Conservation (phyloP, 306 rosid genomes). For the Purshia tridentata region DNA sequence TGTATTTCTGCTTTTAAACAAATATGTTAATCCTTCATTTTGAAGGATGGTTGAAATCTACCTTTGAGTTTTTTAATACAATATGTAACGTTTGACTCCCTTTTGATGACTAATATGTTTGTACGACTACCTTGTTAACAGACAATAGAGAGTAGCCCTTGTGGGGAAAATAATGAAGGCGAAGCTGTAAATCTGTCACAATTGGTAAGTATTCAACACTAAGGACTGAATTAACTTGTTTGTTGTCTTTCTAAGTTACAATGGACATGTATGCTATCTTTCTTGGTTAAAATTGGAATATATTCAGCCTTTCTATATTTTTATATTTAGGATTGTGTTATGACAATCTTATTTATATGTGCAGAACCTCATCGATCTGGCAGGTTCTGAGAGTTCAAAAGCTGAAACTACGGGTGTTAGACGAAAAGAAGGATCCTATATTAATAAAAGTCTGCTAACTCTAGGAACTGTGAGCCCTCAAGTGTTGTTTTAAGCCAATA, state of each 20-base stretch:
- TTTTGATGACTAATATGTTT: slow-evolving; percentile 9
- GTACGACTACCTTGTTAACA: slow-evolving; percentile 40
- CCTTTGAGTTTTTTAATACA: neutral
- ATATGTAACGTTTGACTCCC: neutral
- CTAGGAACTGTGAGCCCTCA: slow-evolving; percentile 97
- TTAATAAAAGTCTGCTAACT: slow-evolving; percentile 93
- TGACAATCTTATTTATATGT: slow-evolving; percentile 52
- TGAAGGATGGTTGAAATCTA: slow-evolving; percentile 1
- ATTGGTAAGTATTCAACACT: slow-evolving; percentile 57
- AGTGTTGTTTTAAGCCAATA: slow-evolving; percentile 31
- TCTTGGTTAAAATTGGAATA: slow-evolving; percentile 24
- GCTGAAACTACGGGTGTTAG: slow-evolving; percentile 98
- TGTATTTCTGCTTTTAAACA: neutral
- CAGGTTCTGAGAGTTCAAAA: slow-evolving; percentile 99
- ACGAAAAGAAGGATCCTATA: slow-evolving; percentile 98
- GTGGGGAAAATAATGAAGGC: slow-evolving; percentile 84
- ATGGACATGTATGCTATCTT: slow-evolving; percentile 7
- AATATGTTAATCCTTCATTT: neutral
- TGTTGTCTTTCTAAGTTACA: slow-evolving; percentile 28
- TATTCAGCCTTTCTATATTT: slow-evolving; percentile 16
- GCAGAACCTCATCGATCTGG: slow-evolving; percentile 99
- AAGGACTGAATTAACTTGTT: slow-evolving; percentile 16
- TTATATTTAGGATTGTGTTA: slow-evolving; percentile 26
- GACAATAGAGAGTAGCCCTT: slow-evolving; percentile 94
- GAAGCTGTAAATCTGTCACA: slow-evolving; percentile 93